Percentiles rank a stretch among this genome's conserved stretches.
phyloP scores from a whole-genome alignment of 441 rosid genomes.

The Croton setiger region DNA sequence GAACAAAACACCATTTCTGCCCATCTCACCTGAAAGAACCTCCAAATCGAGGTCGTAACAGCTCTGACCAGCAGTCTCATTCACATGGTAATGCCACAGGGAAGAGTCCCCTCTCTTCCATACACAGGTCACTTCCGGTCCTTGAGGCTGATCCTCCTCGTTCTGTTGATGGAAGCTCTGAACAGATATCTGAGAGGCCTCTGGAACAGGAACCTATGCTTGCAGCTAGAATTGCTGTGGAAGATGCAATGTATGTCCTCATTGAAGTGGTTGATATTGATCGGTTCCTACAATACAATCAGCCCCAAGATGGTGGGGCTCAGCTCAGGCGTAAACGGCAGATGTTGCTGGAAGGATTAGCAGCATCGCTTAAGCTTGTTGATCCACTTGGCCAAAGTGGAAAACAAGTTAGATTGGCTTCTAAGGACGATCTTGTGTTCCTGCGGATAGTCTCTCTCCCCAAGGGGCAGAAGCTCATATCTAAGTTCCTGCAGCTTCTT shows the following conservation, averaged over 20 bases:
- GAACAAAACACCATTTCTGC: conserved; percentile 54
- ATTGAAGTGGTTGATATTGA: conserved; percentile 85
- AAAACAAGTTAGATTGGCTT: conserved; percentile 47
- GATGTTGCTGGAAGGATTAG: conserved; percentile 75
- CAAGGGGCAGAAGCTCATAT: conserved; percentile 71
- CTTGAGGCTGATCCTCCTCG: conserved; percentile 66
- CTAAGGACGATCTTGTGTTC: conserved; percentile 82
- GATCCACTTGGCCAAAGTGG: conserved; percentile 83
- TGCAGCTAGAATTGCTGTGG: conserved; percentile 78
- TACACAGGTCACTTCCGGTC: conserved; percentile 62
- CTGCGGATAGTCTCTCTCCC: conserved; percentile 75
- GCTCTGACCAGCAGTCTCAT: conserved; percentile 61
- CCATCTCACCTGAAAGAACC: conserved; percentile 81
- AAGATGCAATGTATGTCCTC: conserved; percentile 58
- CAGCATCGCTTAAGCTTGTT: conserved; percentile 81
- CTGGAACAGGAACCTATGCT: conserved; percentile 82
- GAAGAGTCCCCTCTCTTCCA: conserved; percentile 48
- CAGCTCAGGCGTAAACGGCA: conserved; percentile 77
- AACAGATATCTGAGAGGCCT: conserved; percentile 63
- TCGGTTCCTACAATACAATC: conserved; percentile 59
- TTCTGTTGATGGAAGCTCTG: conserved; percentile 51
- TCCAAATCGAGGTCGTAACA: conserved; percentile 75
- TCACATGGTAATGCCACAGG: conserved; percentile 57
- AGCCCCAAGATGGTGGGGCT: conserved; percentile 81
- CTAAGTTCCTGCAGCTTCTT: conserved; percentile 67